Conservation (phyloP, 2,329 filamentous ascomycete genomes). For the Fusarium goolgardi region DNA sequence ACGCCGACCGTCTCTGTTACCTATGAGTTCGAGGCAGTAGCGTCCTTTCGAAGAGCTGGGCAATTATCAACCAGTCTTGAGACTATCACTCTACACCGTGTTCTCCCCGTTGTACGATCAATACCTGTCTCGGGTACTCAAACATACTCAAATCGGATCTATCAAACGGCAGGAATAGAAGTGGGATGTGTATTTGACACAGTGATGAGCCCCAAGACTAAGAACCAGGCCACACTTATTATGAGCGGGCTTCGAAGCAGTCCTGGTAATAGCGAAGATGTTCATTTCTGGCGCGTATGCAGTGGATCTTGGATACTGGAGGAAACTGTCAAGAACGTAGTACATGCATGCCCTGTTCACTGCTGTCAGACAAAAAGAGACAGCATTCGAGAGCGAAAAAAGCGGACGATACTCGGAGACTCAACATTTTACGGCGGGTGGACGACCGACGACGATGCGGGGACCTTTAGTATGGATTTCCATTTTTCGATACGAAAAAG, state of each 20-base stretch:
- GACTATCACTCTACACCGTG: constrained; percentile 71
- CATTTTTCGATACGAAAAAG: constrained; percentile 62
- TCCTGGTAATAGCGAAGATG: constrained; percentile 73
- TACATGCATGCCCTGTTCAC: constrained; percentile 82
- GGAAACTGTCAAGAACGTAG: constrained; percentile 80
- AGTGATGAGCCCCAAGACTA: constrained; percentile 83
- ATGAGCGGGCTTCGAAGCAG: constrained; percentile 73
- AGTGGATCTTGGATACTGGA: constrained; percentile 93
- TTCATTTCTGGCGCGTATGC: constrained; percentile 82
- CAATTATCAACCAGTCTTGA: constrained; percentile 49
- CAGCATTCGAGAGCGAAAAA: constrained; percentile 55
- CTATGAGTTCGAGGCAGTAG: constrained; percentile 79
- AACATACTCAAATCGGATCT: constrained; percentile 76
- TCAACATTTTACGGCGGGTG: constrained; percentile 86
- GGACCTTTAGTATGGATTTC: constrained; percentile 69
- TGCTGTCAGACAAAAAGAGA: constrained; percentile 35
- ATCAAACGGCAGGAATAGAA: constrained; percentile 91
- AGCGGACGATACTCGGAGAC: constrained; percentile 79
- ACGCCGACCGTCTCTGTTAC: constrained; percentile 76
- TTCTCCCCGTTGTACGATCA: constrained; percentile 80
- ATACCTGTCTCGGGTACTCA: constrained; percentile 77
- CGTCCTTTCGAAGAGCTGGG: constrained; percentile 66
- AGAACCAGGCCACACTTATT: constrained; percentile 60
- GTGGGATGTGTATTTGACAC: constrained; percentile 82
- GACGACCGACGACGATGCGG: constrained; percentile 73